Conservation (phyloP, 2,329 filamentous ascomycete species). For the Xenoacremonium recifei region DNA sequence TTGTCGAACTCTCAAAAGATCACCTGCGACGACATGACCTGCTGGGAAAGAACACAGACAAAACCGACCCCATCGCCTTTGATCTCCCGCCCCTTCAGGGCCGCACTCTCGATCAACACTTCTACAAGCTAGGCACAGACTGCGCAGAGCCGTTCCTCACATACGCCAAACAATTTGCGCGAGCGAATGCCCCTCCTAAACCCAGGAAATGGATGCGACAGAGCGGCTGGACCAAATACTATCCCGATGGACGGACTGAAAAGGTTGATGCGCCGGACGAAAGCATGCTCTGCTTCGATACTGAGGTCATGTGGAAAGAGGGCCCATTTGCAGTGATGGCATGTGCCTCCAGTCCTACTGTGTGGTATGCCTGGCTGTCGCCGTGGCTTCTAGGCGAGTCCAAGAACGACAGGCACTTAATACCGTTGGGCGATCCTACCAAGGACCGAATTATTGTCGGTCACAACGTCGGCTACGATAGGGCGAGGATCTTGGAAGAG, state of each 20-base stretch:
- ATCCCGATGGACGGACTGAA: constrained; percentile 68
- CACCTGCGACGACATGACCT: constrained; percentile 85
- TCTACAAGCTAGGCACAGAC: constrained; percentile 82
- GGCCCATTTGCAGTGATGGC: constrained; percentile 95
- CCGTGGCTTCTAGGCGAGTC: constrained; percentile 90
- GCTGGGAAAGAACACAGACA: constrained; percentile 85
- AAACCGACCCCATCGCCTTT: constrained; percentile 73
- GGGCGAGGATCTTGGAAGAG: constrained; percentile 84
- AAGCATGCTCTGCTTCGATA: constrained; percentile 85
- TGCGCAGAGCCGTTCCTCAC: constrained; percentile 81
- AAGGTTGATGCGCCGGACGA: constrained; percentile 75
- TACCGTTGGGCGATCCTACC: constrained; percentile 78
- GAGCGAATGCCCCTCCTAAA: constrained; percentile 55
- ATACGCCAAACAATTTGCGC: constrained; percentile 72
- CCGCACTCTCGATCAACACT: constrained; percentile 86
- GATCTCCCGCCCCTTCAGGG: constrained; percentile 81
- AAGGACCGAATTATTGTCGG: constrained; percentile 79
- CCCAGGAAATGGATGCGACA: constrained; percentile 70
- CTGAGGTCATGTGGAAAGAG: constrained; percentile 94
- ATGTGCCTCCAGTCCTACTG: constrained; percentile 81
- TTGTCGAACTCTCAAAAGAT: constrained; percentile 77
- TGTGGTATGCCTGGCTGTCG: constrained; percentile 97
- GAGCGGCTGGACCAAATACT: constrained; percentile 96
- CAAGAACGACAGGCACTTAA: constrained; percentile 72
- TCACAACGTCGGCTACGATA: constrained; percentile 94